Evolutionary conservation across 1,284 basidiomycete genomes (phyloP), one percentile per base, ranked within the genome.

Genomic region (Austroboletus niveus): DNA sequence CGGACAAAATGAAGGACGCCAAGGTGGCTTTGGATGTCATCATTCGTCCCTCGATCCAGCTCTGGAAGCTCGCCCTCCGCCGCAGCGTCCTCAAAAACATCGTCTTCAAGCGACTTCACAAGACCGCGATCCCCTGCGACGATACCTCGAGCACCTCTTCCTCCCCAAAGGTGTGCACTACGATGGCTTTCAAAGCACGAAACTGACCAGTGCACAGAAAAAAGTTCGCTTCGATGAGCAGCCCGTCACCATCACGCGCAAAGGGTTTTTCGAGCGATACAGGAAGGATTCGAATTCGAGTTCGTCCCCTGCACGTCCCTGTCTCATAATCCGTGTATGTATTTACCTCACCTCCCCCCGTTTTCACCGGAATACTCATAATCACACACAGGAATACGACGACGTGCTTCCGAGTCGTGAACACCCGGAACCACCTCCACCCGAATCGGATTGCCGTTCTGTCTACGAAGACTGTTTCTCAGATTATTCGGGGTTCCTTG

Each of bases 391-490:
- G 68, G 50, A 48, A 38, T 44, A 22, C 17, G 51, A 48, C 24
- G 45, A 55, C 22, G 30, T 40, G 7, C 43, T 11, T 24, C 36
- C 14, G 20, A 27, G 47, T 5, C 14, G 29, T 9, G 34, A 12
- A 11, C 3, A 14, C 8, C 15, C 47, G 11, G 39, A 56, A 27
- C 41, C 17, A 17, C 8, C 50, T 8, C 22, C 20, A 10, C 38
- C 29, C 10, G 53, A 57, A 43, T 27, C 45, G 32, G 68, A 67
- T 42, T 42, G 46, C 11, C 34, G 10, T 12, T 69, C 68, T 11
- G 35, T 68, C 12, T 67, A 67, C 31, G 65, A 70, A 45, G 68
- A 67, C 12, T 69, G 65, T 47, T 48, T 59, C 15, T 57, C 62
- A 5, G 55, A 62, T 15, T 39, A 64, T 48, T 52, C 57, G 1